phyloP scores from a whole-genome alignment of 2,329 filamentous ascomycete species.

The Fusarium duplospermum region DNA sequence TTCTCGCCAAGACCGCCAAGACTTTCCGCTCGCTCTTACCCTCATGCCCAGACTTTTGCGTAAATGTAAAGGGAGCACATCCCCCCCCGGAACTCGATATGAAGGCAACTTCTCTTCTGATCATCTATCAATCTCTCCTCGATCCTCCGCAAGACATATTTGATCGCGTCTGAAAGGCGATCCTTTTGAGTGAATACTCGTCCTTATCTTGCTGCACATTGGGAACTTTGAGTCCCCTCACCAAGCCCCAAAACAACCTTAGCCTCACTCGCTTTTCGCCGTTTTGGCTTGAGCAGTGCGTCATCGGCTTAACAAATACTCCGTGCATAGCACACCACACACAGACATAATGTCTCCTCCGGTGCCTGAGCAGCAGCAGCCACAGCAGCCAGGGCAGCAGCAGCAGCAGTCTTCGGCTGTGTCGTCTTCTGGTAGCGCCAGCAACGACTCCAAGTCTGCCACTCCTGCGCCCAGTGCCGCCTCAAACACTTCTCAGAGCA shows the following conservation, averaged over 20 bases:
- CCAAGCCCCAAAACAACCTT: slow-evolving; percentile 8
- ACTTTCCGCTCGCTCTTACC: slow-evolving; percentile 53
- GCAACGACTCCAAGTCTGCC: slow-evolving; percentile 62
- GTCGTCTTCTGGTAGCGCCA: slow-evolving; percentile 53
- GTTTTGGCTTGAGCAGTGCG: slow-evolving; percentile 23
- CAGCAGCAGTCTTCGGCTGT: slow-evolving; percentile 40
- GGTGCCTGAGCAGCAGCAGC: slow-evolving; percentile 41
- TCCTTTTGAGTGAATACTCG: not conserved
- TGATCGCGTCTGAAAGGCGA: not conserved
- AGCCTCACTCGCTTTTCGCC: slow-evolving; percentile 23
- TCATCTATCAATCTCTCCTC: slow-evolving; percentile 28
- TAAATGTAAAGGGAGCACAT: slow-evolving; percentile 53
- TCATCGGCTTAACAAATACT: slow-evolving; percentile 38
- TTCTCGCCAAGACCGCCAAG: slow-evolving; percentile 51
- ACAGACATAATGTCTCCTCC: slow-evolving; percentile 48
- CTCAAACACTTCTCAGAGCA: slow-evolving; percentile 58
- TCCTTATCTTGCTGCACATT: not conserved
- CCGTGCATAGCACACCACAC: slow-evolving; percentile 9
- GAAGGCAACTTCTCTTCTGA: slow-evolving; percentile 37
- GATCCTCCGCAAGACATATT: slow-evolving; percentile 4
- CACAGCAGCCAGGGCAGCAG: slow-evolving; percentile 33
- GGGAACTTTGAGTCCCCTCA: not conserved
- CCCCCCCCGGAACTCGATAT: slow-evolving; percentile 43
- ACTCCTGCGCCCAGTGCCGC: slow-evolving; percentile 65
- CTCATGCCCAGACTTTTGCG: slow-evolving; percentile 49